phyloP scores from a whole-genome alignment of 441 rosid genomes.

The Gossypium lobatum region DNA sequence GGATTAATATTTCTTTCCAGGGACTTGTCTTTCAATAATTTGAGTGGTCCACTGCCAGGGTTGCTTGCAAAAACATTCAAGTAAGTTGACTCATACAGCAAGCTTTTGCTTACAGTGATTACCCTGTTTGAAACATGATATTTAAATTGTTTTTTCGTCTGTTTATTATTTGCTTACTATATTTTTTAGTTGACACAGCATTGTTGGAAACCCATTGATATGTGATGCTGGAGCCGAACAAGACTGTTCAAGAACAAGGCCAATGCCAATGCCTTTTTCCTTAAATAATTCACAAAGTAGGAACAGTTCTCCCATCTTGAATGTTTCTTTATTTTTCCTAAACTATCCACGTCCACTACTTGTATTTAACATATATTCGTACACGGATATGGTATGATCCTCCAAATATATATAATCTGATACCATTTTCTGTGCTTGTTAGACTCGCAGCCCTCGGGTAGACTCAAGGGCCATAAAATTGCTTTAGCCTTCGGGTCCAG shows the following conservation, averaged over 20 bases:
- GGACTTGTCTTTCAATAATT: conserved; percentile 82
- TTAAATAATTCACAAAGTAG: conserved; percentile 57
- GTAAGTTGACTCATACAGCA: conserved; percentile 37
- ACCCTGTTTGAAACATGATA: conserved; percentile 13
- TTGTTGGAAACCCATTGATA: conserved; percentile 74
- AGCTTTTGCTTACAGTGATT: conserved; percentile 15
- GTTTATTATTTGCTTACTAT: neutral
- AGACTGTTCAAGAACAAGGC: conserved; percentile 63
- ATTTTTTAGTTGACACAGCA: conserved; percentile 37
- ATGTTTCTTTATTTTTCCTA: conserved; percentile 5
- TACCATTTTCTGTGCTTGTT: neutral
- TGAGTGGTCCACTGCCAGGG: conserved; percentile 69
- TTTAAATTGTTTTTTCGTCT: neutral
- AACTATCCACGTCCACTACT: conserved; percentile 6
- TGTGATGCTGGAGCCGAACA: conserved; percentile 59
- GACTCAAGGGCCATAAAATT: conserved; percentile 45
- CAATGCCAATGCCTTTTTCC: conserved; percentile 47
- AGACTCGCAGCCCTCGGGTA: conserved; percentile 44
- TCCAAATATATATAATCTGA: neutral
- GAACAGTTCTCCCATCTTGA: conserved; percentile 11
- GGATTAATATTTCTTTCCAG: conserved; percentile 28
- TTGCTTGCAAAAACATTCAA: conserved; percentile 80
- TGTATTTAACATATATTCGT: neutral
- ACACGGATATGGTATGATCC: neutral
- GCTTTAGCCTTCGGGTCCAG: conserved; percentile 70